Conservation (phyloP, 2,329 filamentous ascomycete genomes). For the Aspergillus sp. region DNA sequence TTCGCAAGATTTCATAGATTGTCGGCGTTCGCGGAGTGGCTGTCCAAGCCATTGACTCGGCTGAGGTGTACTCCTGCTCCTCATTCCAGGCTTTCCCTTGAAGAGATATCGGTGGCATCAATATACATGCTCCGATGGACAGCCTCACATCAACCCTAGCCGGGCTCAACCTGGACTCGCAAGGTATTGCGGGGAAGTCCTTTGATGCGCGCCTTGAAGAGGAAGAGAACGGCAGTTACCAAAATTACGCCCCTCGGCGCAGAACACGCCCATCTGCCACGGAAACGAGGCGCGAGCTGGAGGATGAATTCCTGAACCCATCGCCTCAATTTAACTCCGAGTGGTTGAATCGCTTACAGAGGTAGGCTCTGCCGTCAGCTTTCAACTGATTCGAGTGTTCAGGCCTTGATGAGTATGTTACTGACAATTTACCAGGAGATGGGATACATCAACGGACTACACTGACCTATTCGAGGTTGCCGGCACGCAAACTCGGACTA, state of each 20-base stretch:
- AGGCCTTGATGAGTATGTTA: neutral
- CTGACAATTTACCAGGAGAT: constrained; percentile 51
- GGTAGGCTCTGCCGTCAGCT: constrained; percentile 47
- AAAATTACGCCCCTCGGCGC: constrained; percentile 43
- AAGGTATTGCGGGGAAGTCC: constrained; percentile 21
- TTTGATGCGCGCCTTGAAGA: constrained; percentile 32
- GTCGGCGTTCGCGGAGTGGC: neutral
- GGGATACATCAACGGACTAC: constrained; percentile 79
- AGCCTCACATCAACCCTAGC: constrained; percentile 28
- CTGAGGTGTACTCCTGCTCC: neutral
- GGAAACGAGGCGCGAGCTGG: constrained; percentile 69
- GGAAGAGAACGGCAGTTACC: constrained; percentile 29
- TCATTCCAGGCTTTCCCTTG: neutral
- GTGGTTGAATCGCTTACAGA: constrained; percentile 88
- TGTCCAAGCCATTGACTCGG: neutral
- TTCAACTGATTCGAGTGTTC: neutral
- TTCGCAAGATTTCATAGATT: neutral
- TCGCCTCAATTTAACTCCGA: constrained; percentile 75
- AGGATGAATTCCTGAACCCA: constrained; percentile 75
- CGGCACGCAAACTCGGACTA: constrained; percentile 89
- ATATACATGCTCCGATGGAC: constrained; percentile 25
- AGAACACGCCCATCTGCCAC: constrained; percentile 50
- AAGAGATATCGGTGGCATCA: neutral
- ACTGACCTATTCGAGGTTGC: constrained; percentile 83
- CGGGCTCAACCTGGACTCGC: constrained; percentile 27